Base-by-base conservation (phyloP, 2,329 filamentous ascomycete genomes). In the Aspergillus hortae region DNA sequence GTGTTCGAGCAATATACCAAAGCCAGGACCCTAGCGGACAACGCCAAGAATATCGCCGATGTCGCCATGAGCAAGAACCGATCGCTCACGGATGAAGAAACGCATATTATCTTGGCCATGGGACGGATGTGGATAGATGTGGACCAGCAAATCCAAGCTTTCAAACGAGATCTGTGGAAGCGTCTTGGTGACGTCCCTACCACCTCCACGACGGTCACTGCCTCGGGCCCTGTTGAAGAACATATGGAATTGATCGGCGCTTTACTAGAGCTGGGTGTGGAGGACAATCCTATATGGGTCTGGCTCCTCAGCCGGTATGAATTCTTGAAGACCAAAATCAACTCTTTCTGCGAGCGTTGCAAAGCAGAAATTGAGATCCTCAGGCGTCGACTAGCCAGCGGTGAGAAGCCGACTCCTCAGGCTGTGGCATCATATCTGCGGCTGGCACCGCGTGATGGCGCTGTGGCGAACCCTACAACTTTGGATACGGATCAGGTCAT, bases 111-210 rank as follows among this genome's bases (percentile, higher is more conserved):
- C 54, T 77, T 99, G 43, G 81, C 96, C 44, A 92, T 92, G 6
- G 92, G 88, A 6, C 85, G 92, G 46, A 95, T 99, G 87, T 99
- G 94, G 94, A 82, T 89, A 57, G 92, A 96, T 68, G 89, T 96
- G 9, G 88, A 95, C 56, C 84, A 89, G 44, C 92, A 96, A 63
- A 85, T 96, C 17, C 85, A 92, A 57, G 72, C 77, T 2, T 95
- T 97, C 75, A 97, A 96, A 74, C 82, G 89, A 11, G 90, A 96
- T 51, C 77, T 95, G 6, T 97, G 94, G 92, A 86, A 87, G 64
- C 86, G 83, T 59, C 78, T 99, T 46, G 84, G 87, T 36, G 83
- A 84, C 33, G 80, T 86, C 9, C 86, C 91, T 58, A 74, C 65
- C 77, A 79, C 59, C 67, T 80, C 57, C 67, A 81, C 48, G 75